Conservation (phyloP, 148 eudicot genomes). For the Chenopodium berlandieri region DNA sequence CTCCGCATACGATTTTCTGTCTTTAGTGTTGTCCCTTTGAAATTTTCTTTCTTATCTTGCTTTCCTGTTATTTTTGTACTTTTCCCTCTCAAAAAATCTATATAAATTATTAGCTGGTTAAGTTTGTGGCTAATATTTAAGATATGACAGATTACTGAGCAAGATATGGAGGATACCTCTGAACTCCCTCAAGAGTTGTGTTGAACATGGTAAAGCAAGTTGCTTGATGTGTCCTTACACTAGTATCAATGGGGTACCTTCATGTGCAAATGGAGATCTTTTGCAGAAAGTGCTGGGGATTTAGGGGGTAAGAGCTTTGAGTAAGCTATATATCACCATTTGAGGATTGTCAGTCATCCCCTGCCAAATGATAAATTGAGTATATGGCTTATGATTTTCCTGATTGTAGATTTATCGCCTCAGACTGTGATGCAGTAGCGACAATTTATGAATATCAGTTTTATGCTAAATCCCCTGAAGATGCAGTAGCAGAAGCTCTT, state of each 20-base stretch:
- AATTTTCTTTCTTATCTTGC: background rate
- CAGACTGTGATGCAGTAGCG: slow-evolving; percentile 99
- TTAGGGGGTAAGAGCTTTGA: slow-evolving; percentile 63
- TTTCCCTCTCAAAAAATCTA: too few relatives aligned
- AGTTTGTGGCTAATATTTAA: background rate
- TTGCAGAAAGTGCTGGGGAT: slow-evolving; percentile 84
- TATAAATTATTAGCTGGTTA: too few relatives aligned
- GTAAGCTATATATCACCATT: background rate
- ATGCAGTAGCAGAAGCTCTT: slow-evolving; percentile 83
- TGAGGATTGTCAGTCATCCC: slow-evolving; percentile 1
- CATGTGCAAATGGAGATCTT: slow-evolving; percentile 68
- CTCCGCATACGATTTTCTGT: too few relatives aligned
- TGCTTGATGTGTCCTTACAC: slow-evolving; percentile 98
- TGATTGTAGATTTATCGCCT: slow-evolving; percentile 69
- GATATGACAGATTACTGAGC: slow-evolving; percentile 58
- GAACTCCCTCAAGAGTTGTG: slow-evolving; percentile 83
- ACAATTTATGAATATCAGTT: slow-evolving; percentile 79
- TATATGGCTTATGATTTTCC: slow-evolving; percentile 22
- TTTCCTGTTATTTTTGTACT: background rate
- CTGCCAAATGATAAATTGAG: background rate
- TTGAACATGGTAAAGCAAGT: slow-evolving; percentile 86
- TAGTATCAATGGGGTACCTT: slow-evolving; percentile 84
- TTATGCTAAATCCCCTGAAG: slow-evolving; percentile 61
- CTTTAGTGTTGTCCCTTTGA: background rate
- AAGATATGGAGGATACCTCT: slow-evolving; percentile 93